Base-by-base conservation (phyloP, 2,329 filamentous ascomycete genomes). In the Huntiella abstrusa region DNA sequence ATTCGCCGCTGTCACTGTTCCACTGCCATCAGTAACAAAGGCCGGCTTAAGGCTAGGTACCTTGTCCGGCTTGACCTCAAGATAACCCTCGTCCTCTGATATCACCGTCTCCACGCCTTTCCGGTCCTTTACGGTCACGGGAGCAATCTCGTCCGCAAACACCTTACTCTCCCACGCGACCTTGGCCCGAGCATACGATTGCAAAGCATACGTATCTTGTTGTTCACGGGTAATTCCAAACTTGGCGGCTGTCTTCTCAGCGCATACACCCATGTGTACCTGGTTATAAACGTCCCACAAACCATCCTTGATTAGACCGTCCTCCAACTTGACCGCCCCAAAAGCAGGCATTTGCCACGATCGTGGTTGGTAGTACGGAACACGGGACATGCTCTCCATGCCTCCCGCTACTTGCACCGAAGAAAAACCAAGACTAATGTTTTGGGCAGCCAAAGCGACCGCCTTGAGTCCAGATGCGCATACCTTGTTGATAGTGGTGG, bases 241-340 rank as follows among this genome's bases (percentile, higher is more conserved):
- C 55, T 87, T 88, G 69, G 93, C 94, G 41, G 83, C 91, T 1
- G 88, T 95, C 54, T 80, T 84, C 66, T 98, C 91, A 12, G 87
- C 87, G 59, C 91, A 98, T 55, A 91, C 86, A 38, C 91, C 91
- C 91, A 98, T 98, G 64, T 96, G 91, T 57, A 95, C 82, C 59
- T 94, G 75, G 60, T 93, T 86, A 63, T 95, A 98, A 11, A 94
- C 88, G 59, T 98, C 91, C 68, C 85, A 94, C 51, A 98, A 65
- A 1, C 91, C 91, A 57, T 98, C 91, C 62, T 91, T 91, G 59
- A 96, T 81, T 55, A 98, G 64, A 0, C 88, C 91, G 57, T 98
- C 91, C 61, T 93, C 81, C 62, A 94, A 67, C 62, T 82, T 82
- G 54, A 91, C 69, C 56, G 94, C 77, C 33, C 91, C 91, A 57